Conservation (phyloP, 2,329 filamentous ascomycete genomes). For the Calonectria crousiana region DNA sequence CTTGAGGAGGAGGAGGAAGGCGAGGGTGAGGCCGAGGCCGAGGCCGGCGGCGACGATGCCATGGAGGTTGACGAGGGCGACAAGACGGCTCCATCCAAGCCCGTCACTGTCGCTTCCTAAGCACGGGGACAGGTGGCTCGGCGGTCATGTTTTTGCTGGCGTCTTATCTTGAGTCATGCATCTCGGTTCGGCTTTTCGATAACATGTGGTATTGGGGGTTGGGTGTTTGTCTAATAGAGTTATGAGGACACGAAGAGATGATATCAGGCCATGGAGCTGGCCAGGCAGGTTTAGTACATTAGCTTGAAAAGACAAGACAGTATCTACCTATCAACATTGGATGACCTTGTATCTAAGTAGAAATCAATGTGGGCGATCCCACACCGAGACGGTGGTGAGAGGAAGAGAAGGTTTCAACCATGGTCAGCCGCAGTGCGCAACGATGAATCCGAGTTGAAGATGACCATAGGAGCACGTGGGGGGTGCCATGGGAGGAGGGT, state of each 20-base stretch:
- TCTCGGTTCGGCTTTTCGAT: slow-evolving; percentile 32
- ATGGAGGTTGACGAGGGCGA: slow-evolving; percentile 64
- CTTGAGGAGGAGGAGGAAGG: slow-evolving; percentile 73
- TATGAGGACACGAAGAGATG: slow-evolving; percentile 48
- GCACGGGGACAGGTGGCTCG: background rate
- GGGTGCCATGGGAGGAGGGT: slow-evolving; percentile 1
- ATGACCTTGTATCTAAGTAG: background rate
- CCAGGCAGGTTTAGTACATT: slow-evolving; percentile 31
- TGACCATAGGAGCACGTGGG: background rate
- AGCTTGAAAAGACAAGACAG: slow-evolving; percentile 21
- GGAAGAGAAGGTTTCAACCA: background rate
- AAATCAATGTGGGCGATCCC: background rate
- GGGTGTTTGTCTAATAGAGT: slow-evolving; percentile 44
- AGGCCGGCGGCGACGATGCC: slow-evolving; percentile 53
- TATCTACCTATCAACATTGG: slow-evolving; percentile 6
- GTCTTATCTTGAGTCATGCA: slow-evolving; percentile 31
- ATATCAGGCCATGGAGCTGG: slow-evolving; percentile 40
- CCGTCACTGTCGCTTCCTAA: slow-evolving; percentile 52
- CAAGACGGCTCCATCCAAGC: slow-evolving; percentile 51
- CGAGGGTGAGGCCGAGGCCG: slow-evolving; percentile 51
- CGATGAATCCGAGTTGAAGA: slow-evolving; percentile 4
- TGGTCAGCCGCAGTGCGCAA: slow-evolving; percentile 10
- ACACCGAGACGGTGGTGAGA: background rate
- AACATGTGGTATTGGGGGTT: slow-evolving; percentile 30
- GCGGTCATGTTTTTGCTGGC: slow-evolving; percentile 26